Conservation (phyloP, 2,329 filamentous ascomycete species). For the Teratosphaeria viscida region DNA sequence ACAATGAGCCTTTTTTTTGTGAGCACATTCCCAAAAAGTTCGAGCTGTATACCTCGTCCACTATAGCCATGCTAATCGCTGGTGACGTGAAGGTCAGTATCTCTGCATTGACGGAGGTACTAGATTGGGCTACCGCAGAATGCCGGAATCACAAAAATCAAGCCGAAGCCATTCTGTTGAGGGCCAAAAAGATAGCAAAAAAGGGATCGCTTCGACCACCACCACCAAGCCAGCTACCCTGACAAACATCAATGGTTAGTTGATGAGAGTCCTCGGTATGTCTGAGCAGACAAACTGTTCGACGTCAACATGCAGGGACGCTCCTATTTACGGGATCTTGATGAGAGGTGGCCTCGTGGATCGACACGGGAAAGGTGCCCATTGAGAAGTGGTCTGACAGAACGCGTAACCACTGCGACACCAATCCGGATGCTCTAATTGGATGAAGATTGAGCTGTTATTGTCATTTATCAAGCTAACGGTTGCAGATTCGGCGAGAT, state of each 20-base stretch:
- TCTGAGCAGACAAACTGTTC: background rate
- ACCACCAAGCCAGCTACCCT: background rate
- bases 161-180: background rate
- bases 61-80: background rate
- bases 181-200: background rate
- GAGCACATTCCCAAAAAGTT: background rate
- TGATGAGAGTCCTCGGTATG: background rate
- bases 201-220: background rate
- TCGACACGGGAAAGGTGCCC: background rate
- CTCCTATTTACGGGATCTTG: background rate
- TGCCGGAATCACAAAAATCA: background rate
- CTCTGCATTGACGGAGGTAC: background rate
- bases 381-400: background rate
- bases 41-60: background rate
- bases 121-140: background rate
- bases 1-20: background rate
- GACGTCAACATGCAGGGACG: background rate
- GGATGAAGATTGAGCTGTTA: background rate
- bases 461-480: background rate
- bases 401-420: background rate
- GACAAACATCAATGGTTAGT: background rate
- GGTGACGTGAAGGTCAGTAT: background rate
- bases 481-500: background rate
- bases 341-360: background rate
- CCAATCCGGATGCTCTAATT: background rate